phyloP scores from a whole-genome alignment of 2,329 filamentous ascomycete genomes.

The Fusarium zealandicum region DNA sequence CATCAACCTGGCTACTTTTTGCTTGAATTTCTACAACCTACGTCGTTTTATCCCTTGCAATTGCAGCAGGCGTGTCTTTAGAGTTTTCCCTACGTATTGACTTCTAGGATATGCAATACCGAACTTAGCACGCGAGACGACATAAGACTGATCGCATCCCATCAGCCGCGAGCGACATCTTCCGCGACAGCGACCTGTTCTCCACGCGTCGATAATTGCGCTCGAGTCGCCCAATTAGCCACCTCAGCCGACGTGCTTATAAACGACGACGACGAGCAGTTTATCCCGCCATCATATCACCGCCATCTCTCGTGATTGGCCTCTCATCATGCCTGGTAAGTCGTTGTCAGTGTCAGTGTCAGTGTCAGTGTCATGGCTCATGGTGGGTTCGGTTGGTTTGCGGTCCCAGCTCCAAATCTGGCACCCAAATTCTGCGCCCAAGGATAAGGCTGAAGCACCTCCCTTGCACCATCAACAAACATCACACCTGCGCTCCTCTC shows the following conservation, averaged over 20 bases:
- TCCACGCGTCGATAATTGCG: constrained; percentile 15
- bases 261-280: neutral
- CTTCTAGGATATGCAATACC: neutral
- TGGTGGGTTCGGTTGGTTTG: constrained; percentile 32
- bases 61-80: neutral
- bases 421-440: constrained; percentile 13
- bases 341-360: constrained; percentile 7
- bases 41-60: constrained; percentile 2
- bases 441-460: constrained; percentile 23
- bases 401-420: constrained; percentile 8
- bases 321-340: constrained; percentile 32
- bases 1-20: neutral
- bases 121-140: constrained; percentile 1
- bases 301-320: constrained; percentile 3
- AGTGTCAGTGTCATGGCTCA: constrained; percentile 8
- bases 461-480: constrained; percentile 25
- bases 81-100: neutral
- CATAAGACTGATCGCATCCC: neutral
- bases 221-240: constrained; percentile 2
- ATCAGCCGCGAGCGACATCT: constrained; percentile 2
- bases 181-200: neutral
- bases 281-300: neutral
- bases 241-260: neutral
- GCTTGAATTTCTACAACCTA: neutral
- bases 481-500: constrained; percentile 6